Evolutionary conservation across 73 alveolate genomes (phyloP).

Genomic region (Chromera velia): DNA sequence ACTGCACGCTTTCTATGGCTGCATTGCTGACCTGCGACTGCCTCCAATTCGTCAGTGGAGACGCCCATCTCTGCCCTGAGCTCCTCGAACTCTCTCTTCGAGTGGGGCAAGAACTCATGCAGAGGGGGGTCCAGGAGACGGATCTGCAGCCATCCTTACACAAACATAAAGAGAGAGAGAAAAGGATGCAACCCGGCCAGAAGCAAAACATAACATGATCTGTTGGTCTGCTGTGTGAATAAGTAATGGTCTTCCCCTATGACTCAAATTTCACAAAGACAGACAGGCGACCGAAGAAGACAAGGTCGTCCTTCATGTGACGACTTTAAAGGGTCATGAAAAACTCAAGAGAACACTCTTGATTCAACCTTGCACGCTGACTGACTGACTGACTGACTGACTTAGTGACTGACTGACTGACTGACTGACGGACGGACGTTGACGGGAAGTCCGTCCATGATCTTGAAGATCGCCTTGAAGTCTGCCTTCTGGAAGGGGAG

Average conservation of each 20-base stretch:
- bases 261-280: no score
- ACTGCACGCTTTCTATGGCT: no score
- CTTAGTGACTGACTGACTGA: background rate
- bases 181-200: no score
- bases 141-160: background rate
- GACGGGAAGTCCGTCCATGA: slow-evolving; percentile 65
- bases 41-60: slow-evolving; percentile 45
- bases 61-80: slow-evolving; percentile 56
- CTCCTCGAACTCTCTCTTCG: slow-evolving; percentile 50
- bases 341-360: no score
- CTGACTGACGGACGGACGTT: no score
- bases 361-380: background rate
- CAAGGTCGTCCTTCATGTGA: no score
- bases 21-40: slow-evolving; percentile 49
- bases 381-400: background rate
- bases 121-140: slow-evolving; percentile 68
- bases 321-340: no score
- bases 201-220: no score
- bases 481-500: slow-evolving; percentile 60
- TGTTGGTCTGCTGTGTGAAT: no score
- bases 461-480: slow-evolving; percentile 57
- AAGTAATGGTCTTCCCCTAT: no score
- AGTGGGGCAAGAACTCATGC: slow-evolving; percentile 68
- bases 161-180: background rate
- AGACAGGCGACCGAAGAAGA: no score